Base-by-base conservation (phyloP, 2,329 filamentous ascomycete genomes). In the Xylariales sp. region DNA sequence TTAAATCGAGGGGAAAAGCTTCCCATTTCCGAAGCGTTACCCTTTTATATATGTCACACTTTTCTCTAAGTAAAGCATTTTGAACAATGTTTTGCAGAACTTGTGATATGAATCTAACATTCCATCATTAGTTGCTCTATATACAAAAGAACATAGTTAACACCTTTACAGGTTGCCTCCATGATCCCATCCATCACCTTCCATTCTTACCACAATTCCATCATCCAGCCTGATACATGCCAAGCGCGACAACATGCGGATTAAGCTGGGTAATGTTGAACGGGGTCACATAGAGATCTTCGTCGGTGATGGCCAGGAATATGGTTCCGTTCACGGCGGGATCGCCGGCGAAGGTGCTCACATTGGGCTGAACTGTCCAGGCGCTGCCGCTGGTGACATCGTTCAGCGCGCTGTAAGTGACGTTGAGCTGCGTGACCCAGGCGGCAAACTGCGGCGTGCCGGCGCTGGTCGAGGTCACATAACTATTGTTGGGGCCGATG, bases 401-500 rank as follows among this genome's bases (percentile, higher is more conserved):
- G n/a, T 61, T 57, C n/a, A 86, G 56, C 0, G 72, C 66, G 2
- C 80, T 73, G 54, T 85, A 86, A 0, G 88, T 93, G 11, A 85
- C 69, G 45, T 86, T 88, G 14, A 93, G 67, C 66, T 93, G 88
- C 1, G 72, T 74, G 2, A 86, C 83, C 85, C 87, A 95, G 0
- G 79, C 76, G 1, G 87, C 86, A 47, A 74, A 94, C 40, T 66
- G 62, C 1, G 88, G 83, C 4, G 58, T 50, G 2, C 70, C 70
- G 0, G 82, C 84, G 0, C 69, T 67, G 1, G 72, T 77, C 3
- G 61, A 59, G 0, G 88, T 91, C 33, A 88, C 64, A 56, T 94
- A 94, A 54, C 78, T 85, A 65, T 88, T 88, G 61, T 94, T 91
- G 1, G 88, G 88, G 0, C 88, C 88, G 4, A 91, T 73, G 0